Percentiles rank a stretch among this genome's conserved stretches.
These are phyloP conservation scores for Eruca vesicaria DNA, from an alignment of 441 rosid genomes.

Conservation along the genomic window DNA sequence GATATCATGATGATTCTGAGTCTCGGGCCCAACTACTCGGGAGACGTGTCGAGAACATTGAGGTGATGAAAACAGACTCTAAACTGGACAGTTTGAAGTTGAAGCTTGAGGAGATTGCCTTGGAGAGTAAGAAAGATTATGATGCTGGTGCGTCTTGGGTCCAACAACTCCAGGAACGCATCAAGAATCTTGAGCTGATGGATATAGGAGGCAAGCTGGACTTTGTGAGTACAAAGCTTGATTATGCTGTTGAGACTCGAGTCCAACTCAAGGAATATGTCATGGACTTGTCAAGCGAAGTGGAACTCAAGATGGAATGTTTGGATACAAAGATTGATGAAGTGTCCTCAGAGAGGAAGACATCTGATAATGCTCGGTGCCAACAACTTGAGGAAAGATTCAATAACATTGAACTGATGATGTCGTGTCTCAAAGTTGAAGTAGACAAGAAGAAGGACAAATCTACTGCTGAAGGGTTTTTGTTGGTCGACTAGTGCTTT, in stretches of 20 bases:
- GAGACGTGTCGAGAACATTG: background rate
- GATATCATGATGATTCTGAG: background rate
- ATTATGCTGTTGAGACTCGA: background rate
- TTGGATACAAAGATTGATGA: background rate
- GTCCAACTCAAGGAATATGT: background rate
- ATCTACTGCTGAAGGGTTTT: background rate
- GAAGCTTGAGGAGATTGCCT: conserved; percentile 7
- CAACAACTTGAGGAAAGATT: background rate
- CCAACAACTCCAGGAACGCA: too few relatives aligned
- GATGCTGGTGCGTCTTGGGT: background rate
- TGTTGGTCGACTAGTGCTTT: conserved; percentile 5
- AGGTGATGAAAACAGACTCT: background rate
- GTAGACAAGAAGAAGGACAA: conserved; percentile 9
- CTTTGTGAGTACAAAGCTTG: background rate
- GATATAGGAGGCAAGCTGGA: background rate
- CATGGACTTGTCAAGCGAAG: background rate
- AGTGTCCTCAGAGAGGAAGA: background rate
- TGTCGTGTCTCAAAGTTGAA: conserved; percentile 5
- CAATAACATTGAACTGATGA: background rate
- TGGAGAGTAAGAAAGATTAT: background rate
- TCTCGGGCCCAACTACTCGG: background rate
- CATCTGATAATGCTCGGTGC: background rate
- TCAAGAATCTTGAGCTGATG: background rate
- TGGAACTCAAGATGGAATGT: background rate
- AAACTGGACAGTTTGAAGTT: background rate